Evolutionary conservation across 345 rosid genomes (phyloP).

Genomic region (Hypericum androsaemum): DNA sequence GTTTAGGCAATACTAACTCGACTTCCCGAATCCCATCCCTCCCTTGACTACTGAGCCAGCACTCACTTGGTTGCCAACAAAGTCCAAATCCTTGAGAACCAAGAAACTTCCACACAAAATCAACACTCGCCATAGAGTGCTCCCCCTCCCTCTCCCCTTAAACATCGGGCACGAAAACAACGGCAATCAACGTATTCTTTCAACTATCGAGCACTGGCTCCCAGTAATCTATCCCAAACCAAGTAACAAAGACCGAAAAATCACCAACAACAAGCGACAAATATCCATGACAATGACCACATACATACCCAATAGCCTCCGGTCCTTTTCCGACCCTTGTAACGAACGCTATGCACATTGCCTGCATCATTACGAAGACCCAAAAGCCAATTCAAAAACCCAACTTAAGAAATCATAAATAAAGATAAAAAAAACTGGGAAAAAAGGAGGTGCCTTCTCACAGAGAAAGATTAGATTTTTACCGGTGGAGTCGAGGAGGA

Average conservation of each 20-base stretch:
- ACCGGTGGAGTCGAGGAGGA: constrained; percentile 79
- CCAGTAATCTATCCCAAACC: no score
- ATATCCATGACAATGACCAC: not conserved
- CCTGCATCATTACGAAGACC: constrained; percentile 21
- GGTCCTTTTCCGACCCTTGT: constrained; percentile 64
- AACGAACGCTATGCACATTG: constrained; percentile 67
- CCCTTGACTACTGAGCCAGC: no score
- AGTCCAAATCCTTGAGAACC: no score
- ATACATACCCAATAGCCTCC: constrained; percentile 64
- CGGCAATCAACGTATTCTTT: no score
- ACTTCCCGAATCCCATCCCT: no score
- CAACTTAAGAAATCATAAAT: not conserved
- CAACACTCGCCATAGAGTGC: no score
- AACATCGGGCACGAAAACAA: no score
- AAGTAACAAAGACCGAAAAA: not conserved
- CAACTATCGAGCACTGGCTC: no score
- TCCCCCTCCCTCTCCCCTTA: no score
- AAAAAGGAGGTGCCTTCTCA: not conserved
- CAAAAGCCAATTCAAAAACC: not conserved
- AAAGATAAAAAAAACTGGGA: not conserved
- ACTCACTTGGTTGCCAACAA: no score
- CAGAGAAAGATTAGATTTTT: not conserved
- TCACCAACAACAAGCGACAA: not conserved
- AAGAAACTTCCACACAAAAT: no score
- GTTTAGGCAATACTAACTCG: no score